Base-by-base conservation (phyloP, 1,139 yeast species). In the Pichia sp. region DNA sequence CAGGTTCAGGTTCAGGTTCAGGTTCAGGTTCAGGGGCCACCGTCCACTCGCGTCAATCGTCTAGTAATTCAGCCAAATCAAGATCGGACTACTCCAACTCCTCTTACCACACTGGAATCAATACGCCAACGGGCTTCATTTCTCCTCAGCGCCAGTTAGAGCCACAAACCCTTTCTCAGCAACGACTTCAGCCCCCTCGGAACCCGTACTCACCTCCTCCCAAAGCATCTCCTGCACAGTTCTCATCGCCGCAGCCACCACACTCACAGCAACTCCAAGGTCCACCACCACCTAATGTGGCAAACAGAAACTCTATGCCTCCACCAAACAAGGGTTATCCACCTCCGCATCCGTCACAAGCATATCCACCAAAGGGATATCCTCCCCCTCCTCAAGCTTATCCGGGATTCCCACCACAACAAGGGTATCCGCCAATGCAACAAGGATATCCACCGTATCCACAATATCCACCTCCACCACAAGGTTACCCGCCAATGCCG, bases 321-420 rank as follows among this genome's bases (percentile, higher is more conserved):
- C 21, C 29, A 11, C 20, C 20, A 3, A 9, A 19, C 6, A 15
- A 15, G 12, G 20, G 20, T 12, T 9, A 26, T 6, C 16, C 17
- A 20, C 17, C 12, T 7, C 13, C n/a, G 20, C 29, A 22, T 13
- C 21, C 23, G 5, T 30, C 30, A 28, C 33, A 33, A 14, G 42
- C 37, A 10, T 29, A 34, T 17, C 37, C 33, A n/a, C 39, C 39
- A 29, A 47, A 44, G 37, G 48, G 26, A 6, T 23, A 23, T 23
- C 26, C 16, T 12, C 26, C 16, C 7, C 14, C n/a, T 7, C 26
- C 26, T 26, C 16, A 5, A 17, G 15, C 28, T 12, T n/a, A n/a
- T n/a, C n/a, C n/a, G 6, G 25, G 25, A 11, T 22, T 16, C 13
- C 27, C 36, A 16, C 30, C 27, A 6, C 24, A 17, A 12, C 22